A percentile compares a stretch with the other conserved stretches of the same genome.
These are phyloP conservation scores for Leishmania amazonensis DNA, from an alignment of 208 protist genomes.

Conservation along the genomic window DNA sequence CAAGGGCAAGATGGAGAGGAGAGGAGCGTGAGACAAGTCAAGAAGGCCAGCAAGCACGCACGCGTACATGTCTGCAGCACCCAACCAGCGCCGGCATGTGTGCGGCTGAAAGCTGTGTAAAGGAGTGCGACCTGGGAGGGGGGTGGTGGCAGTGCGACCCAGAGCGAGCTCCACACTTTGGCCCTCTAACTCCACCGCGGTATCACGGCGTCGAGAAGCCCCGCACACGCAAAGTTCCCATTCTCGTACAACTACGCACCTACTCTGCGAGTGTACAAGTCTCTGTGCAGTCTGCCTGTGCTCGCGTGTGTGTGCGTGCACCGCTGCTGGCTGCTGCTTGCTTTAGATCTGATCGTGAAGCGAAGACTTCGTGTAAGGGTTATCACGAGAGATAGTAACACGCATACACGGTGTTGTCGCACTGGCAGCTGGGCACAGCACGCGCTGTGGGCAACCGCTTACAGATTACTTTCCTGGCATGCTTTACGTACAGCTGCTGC, in stretches of 20 bases:
- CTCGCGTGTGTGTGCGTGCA: slow-evolving; percentile 8
- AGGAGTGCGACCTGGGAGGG: background rate
- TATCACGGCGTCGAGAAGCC: background rate
- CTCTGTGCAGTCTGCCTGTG: background rate
- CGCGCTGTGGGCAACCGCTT: background rate
- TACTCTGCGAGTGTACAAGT: background rate
- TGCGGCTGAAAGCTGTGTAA: background rate
- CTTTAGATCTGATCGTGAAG: background rate
- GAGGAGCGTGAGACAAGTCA: background rate
- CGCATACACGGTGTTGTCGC: background rate
- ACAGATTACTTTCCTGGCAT: too few species aligned
- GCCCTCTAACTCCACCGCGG: background rate
- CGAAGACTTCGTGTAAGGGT: background rate
- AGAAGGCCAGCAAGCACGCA: background rate
- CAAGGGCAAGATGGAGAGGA: background rate
- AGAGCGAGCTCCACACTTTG: background rate
- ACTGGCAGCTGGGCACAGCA: background rate
- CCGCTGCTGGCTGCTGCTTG: background rate
- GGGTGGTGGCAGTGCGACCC: background rate
- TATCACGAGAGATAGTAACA: background rate
- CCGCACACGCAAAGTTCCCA: background rate
- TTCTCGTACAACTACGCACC: background rate
- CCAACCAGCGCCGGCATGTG: background rate
- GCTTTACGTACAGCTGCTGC: too few species aligned
- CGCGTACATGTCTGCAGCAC: background rate